Evolutionary conservation across 768 basidiomycete genomes (phyloP).

Genomic region (Porphyrellus cyaneotinctus): DNA sequence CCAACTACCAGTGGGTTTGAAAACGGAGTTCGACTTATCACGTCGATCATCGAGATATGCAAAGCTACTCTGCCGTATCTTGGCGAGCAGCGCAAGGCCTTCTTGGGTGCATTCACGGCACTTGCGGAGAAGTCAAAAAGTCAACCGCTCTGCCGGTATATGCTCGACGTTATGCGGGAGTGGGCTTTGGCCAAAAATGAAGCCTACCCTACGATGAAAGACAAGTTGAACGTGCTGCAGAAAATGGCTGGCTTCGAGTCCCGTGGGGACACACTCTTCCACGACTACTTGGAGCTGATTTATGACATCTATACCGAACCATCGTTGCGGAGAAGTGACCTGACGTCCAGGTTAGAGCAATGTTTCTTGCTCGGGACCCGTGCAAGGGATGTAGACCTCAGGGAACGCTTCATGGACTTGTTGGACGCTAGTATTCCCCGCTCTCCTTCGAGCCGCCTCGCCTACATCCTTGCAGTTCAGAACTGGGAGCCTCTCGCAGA

Average conservation of each 20-base stretch:
- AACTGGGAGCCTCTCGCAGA: constrained; percentile 93
- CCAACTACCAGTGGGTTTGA: constrained; percentile 50
- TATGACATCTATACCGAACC: constrained; percentile 94
- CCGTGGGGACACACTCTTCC: constrained; percentile 74
- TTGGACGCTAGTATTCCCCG: constrained; percentile 86
- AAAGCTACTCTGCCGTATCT: constrained; percentile 76
- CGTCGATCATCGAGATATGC: constrained; percentile 82
- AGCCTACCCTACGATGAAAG: constrained; percentile 87
- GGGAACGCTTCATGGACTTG: constrained; percentile 85
- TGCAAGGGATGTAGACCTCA: constrained; percentile 69
- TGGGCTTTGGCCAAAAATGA: constrained; percentile 91
- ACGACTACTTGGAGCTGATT: constrained; percentile 82
- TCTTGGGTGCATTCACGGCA: constrained; percentile 71
- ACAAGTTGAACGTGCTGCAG: constrained; percentile 85
- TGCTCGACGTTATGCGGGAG: constrained; percentile 79
- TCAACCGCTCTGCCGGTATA: constrained; percentile 68
- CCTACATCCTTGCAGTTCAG: constrained; percentile 89
- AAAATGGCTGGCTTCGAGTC: constrained; percentile 85
- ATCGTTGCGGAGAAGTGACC: constrained; percentile 79
- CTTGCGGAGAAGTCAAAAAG: constrained; percentile 91
- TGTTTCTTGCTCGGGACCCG: constrained; percentile 92
- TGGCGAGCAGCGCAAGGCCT: constrained; percentile 79
- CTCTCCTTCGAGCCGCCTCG: constrained; percentile 73
- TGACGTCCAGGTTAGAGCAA: constrained; percentile 89
- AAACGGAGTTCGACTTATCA: constrained; percentile 60